Evolutionary conservation across 768 basidiomycete genomes (phyloP), one percentile per base, ranked within the genome.

Genomic region (Pholiota molesta): DNA sequence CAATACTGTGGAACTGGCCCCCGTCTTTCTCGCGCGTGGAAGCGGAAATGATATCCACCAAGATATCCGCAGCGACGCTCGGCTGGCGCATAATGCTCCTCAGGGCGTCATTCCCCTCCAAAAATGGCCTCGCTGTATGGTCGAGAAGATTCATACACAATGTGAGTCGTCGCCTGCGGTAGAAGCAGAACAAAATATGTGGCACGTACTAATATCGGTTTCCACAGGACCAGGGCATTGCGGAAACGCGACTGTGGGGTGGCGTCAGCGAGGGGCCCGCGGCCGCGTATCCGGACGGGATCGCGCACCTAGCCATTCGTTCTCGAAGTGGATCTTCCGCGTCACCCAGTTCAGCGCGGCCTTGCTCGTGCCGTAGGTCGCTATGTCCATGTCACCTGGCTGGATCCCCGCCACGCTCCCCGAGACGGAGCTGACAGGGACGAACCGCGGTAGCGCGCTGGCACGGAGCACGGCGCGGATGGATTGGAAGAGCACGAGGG

Each of bases 1-100:
- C 59, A n/a, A 64, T 6, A n/a, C 60, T 57, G 11, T 60, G 13
- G 11, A 61, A 64, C 21, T 64, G 33, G 10, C 63, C 63, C 5
- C 59, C 59, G 14, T 57, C 49, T n/a, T 49, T 61, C 52, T 61
- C 59, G 26, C 63, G 11, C 8, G 59, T 64, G 2, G 63, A 47
- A 2, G 28, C 51, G 16, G 60, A 55, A 13, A 64, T 47, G 51
- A 64, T 45, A 2, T 57, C 39, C 23, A 61, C 37, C 8, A 64
- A 49, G 31, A 54, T 37, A 7, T 3, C 26, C 16, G 55, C 59
- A 2, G 63, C 63, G 11, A 13, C 54, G 6, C 57, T 53, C 5
- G 58, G 51, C 23, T 8, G 31, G 10, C 31, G 5, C 31, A 16
- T 26, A 11, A 52, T 16, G 29, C 6, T 26, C 31, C 31, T 26